These are phyloP conservation scores for Alternaria angustiovoidea DNA, from an alignment of 2,329 filamentous ascomycete genomes.

Conservation along the genomic window DNA sequence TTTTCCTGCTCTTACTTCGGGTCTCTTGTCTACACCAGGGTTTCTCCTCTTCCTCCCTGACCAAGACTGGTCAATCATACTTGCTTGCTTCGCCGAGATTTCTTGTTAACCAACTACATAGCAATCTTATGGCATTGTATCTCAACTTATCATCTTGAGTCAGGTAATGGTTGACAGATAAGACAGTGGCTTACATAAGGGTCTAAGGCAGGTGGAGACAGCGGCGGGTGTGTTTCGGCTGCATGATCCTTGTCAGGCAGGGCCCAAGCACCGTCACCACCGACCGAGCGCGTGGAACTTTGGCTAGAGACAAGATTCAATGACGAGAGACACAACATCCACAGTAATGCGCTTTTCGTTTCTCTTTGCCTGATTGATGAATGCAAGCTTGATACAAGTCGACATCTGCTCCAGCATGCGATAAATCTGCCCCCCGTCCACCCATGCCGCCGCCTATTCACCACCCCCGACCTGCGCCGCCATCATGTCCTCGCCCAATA, in stretches of 20 bases:
- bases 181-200: constrained; percentile 10
- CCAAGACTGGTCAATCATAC: too few relatives aligned
- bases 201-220: constrained; percentile 8
- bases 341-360: neutral
- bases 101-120: neutral
- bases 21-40: neutral
- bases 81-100: neutral
- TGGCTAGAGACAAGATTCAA: constrained; percentile 5
- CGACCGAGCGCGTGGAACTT: constrained; percentile 18
- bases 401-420: constrained; percentile 14
- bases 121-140: too few relatives aligned
- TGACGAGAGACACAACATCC: constrained; percentile 5
- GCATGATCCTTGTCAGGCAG: constrained; percentile 12
- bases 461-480: constrained; percentile 38
- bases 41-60: too few relatives aligned
- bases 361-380: neutral
- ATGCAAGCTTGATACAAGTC: neutral
- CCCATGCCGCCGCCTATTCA: constrained; percentile 47
- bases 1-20: neutral
- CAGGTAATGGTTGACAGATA: neutral
- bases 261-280: constrained; percentile 19
- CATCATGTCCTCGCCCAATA: constrained; percentile 52
- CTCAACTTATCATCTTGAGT: too few relatives aligned
- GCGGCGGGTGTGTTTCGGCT: constrained; percentile 15
- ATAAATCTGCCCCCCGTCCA: constrained; percentile 24